phyloP scores from a whole-genome alignment of 305 asterid genomes.

The Solanum aculeatissimum region DNA sequence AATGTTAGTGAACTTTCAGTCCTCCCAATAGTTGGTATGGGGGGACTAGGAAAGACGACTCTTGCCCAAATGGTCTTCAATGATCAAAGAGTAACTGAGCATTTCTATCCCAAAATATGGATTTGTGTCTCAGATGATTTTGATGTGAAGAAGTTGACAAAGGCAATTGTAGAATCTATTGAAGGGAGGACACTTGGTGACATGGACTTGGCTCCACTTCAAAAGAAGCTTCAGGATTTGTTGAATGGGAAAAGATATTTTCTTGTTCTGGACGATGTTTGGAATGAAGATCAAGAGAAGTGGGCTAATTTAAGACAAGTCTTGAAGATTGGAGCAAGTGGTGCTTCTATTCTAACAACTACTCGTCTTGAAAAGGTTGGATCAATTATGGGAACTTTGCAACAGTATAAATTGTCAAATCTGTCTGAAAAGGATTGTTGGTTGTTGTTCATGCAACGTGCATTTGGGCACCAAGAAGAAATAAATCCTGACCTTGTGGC shows the following conservation, averaged over 20 bases:
- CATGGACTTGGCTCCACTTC: background rate
- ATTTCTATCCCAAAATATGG: too few relatives aligned
- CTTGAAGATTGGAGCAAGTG: slow-evolving; percentile 4
- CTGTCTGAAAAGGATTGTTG: slow-evolving; percentile 14
- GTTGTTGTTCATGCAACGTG: slow-evolving; percentile 6
- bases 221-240: background rate
- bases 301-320: background rate
- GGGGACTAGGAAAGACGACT: background rate
- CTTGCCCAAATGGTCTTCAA: background rate
- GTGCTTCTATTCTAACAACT: slow-evolving; percentile 16
- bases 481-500: background rate
- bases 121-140: background rate
- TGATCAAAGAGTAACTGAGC: background rate
- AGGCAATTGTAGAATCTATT: slow-evolving; percentile 6
- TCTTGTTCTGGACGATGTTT: background rate
- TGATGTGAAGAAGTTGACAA: slow-evolving; percentile 1
- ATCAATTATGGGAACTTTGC: slow-evolving; percentile 1
- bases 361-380: slow-evolving; percentile 6
- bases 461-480: background rate
- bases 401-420: background rate
- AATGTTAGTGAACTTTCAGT: background rate
- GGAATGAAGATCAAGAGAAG: background rate
- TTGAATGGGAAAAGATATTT: background rate
- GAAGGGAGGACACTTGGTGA: background rate
- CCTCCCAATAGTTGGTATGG: too few relatives aligned